phyloP scores from a whole-genome alignment of 495 filamentous ascomycete genomes.

The Lophium mytilinum region DNA sequence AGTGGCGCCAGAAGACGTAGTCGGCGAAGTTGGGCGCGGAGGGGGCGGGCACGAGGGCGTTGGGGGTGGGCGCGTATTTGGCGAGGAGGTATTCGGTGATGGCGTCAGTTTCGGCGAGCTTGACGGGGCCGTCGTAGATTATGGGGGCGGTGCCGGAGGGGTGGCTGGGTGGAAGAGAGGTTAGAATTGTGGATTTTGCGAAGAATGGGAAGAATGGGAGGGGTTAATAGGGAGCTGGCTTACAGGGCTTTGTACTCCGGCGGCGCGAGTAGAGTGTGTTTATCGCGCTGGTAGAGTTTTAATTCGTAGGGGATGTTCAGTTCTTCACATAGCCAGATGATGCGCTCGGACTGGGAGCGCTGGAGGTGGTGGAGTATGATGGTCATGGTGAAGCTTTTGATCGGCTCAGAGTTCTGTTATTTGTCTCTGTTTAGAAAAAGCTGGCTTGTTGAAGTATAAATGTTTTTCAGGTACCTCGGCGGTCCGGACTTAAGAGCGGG shows the following conservation, averaged over 20 bases:
- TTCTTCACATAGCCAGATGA: constrained; percentile 58
- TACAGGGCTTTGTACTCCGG: constrained; percentile 29
- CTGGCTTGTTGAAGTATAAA: no score
- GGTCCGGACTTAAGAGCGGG: no score
- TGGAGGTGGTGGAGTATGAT: constrained; percentile 53
- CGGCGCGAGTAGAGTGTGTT: constrained; percentile 40
- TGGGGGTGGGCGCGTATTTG: constrained; percentile 42
- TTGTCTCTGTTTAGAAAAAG: no score
- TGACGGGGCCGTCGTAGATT: constrained; percentile 40
- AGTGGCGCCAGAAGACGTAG: constrained; percentile 56
- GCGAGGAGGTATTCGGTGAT: constrained; percentile 50
- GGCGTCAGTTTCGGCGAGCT: constrained; percentile 47
- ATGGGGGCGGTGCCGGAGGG: constrained; percentile 48
- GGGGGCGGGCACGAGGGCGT: constrained; percentile 37
- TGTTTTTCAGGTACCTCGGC: no score
- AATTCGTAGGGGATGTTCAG: constrained; percentile 46
- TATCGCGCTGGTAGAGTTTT: constrained; percentile 43
- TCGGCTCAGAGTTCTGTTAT: no score
- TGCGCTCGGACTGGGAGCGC: constrained; percentile 51
- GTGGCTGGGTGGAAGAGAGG: constrained; percentile 18
- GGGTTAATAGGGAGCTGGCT: not conserved
- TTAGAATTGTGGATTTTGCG: no score
- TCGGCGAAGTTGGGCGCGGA: constrained; percentile 41
- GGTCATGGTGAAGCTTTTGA: no score
- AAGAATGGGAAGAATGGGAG: no score